These are phyloP conservation scores for Mycena metata DNA, from an alignment of 768 basidiomycete species.

Conservation along the genomic window DNA sequence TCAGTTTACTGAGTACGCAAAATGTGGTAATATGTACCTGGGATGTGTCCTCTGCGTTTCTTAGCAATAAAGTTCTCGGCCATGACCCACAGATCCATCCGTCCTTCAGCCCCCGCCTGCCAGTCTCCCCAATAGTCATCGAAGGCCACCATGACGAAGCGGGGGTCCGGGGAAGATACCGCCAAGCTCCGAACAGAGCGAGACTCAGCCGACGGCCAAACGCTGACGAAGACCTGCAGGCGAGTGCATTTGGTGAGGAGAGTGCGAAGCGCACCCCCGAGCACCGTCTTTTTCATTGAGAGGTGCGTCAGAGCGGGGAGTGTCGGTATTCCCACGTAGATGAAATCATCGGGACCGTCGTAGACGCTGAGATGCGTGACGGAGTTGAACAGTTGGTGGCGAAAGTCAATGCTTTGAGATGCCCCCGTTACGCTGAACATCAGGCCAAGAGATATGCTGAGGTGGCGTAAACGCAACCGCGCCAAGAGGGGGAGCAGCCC, in stretches of 20 bases:
- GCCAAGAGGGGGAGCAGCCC: neutral
- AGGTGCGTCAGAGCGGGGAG: slow-evolving; percentile 8
- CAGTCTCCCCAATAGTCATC: neutral
- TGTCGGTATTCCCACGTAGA: neutral
- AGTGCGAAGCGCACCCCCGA: neutral
- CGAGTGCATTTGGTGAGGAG: neutral
- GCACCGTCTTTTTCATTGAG: neutral
- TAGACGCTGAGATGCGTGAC: neutral
- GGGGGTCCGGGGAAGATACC: neutral
- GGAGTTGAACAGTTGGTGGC: neutral
- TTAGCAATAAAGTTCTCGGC: slow-evolving; percentile 2
- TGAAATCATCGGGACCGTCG: neutral
- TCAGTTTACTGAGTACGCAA: neutral
- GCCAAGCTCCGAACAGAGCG: neutral
- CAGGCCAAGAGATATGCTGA: neutral
- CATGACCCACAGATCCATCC: neutral
- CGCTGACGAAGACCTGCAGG: neutral
- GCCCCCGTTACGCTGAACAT: neutral
- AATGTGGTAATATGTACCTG: slow-evolving; percentile 17
- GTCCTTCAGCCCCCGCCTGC: neutral
- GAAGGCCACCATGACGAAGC: neutral
- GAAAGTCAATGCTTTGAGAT: neutral
- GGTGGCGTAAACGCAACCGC: neutral
- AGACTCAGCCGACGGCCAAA: neutral
- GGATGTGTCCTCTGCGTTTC: neutral